A percentile compares a stretch with the other conserved stretches of the same genome.
Conservation (phyloP, 1,284 basidiomycete genomes). For the Cryptococcus sp. region DNA sequence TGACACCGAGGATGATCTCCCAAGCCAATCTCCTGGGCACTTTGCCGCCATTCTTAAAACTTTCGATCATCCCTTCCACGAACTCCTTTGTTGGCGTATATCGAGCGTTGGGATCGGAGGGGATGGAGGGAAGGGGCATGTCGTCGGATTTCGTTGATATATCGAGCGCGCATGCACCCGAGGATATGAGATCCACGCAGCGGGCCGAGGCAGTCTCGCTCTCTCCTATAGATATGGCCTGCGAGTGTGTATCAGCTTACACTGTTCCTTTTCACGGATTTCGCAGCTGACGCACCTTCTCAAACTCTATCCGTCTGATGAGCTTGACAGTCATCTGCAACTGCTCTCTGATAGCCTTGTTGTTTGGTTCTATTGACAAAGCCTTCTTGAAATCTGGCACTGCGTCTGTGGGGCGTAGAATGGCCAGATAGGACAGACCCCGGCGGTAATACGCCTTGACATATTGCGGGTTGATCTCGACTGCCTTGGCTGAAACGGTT, state of each 20-base stretch:
- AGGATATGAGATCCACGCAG: conserved; percentile 74
- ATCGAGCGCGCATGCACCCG: conserved; percentile 61
- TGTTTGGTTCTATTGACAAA: conserved; percentile 81
- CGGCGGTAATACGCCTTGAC: conserved; percentile 75
- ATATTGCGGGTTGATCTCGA: conserved; percentile 85
- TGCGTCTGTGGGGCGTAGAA: conserved; percentile 79
- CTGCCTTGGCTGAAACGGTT: conserved; percentile 68
- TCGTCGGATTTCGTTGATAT: conserved; percentile 56
- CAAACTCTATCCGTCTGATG: conserved; percentile 72
- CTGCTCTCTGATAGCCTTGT: conserved; percentile 76
- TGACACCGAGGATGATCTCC: conserved; percentile 92
- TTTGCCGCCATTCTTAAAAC: conserved; percentile 83
- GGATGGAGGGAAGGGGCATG: conserved; percentile 63
- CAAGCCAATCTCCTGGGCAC: conserved; percentile 85
- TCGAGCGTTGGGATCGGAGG: conserved; percentile 57
- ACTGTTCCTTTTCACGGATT: background rate
- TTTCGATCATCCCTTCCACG: conserved; percentile 80
- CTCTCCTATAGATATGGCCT: conserved; percentile 88
- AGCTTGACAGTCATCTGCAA: conserved; percentile 88
- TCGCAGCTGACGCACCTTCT: conserved; percentile 63
- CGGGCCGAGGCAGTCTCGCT: conserved; percentile 73
- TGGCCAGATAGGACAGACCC: conserved; percentile 87
- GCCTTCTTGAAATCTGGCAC: conserved; percentile 85
- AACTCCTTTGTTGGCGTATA: conserved; percentile 76
- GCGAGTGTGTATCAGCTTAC: background rate